Conservation (phyloP, 805 yeast species). For the Metschnikowia proteae region DNA sequence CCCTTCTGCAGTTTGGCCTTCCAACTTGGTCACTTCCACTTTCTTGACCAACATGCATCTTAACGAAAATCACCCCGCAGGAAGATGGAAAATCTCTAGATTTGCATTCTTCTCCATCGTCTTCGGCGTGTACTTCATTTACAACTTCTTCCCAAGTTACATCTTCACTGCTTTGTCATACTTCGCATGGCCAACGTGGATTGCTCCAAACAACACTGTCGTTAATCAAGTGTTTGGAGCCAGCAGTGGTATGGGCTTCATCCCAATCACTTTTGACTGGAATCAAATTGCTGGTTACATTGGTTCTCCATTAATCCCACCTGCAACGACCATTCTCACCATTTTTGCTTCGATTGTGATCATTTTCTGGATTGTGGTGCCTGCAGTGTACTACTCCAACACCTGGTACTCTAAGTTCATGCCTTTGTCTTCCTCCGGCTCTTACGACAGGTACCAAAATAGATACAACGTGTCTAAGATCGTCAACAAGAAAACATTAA, state of each 20-base stretch:
- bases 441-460: constrained; percentile 50
- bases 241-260: constrained; percentile 55
- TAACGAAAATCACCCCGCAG: constrained; percentile 48
- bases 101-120: constrained; percentile 17
- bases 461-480: constrained; percentile 49
- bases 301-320: constrained; percentile 65
- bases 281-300: constrained; percentile 52
- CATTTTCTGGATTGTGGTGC: constrained; percentile 49
- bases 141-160: constrained; percentile 28
- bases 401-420: constrained; percentile 56
- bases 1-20: constrained; percentile 69
- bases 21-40: constrained; percentile 56
- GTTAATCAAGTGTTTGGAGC: constrained; percentile 66
- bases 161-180: constrained; percentile 55
- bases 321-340: constrained; percentile 48
- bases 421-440: constrained; percentile 51
- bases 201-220: constrained; percentile 53
- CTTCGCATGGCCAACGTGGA: constrained; percentile 68
- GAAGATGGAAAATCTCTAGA: constrained; percentile 53
- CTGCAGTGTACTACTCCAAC: constrained; percentile 53
- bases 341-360: constrained; percentile 31
- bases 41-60: constrained; percentile 51
- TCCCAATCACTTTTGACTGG: constrained; percentile 72
- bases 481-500: constrained; percentile 35
- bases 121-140: constrained; percentile 10